These are phyloP conservation scores for Stevia rebaudiana DNA, from an alignment of 140 eudicot genomes.

Conservation along the genomic window DNA sequence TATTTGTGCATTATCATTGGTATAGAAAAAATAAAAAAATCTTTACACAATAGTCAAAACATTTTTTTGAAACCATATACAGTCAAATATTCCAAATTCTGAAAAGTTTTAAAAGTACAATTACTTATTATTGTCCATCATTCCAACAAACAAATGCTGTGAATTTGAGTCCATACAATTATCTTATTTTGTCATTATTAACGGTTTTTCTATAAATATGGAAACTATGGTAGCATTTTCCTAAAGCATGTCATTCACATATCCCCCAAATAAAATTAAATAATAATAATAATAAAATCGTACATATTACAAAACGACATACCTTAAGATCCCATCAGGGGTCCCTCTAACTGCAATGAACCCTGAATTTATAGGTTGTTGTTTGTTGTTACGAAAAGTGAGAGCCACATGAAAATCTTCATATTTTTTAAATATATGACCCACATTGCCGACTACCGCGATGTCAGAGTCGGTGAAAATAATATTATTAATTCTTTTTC, in stretches of 20 bases:
- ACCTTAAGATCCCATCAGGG: conserved; percentile 63
- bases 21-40: neutral
- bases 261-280: neutral
- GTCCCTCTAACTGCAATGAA: conserved; percentile 92
- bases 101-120: neutral
- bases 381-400: conserved; percentile 83
- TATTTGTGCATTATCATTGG: neutral
- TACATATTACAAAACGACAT: neutral
- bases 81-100: neutral
- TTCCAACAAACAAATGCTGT: neutral
- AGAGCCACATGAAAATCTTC: conserved; percentile 73
- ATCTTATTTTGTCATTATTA: neutral
- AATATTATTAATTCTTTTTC: conserved; percentile 39
- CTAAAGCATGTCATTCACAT: neutral
- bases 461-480: conserved; percentile 81
- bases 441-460: conserved; percentile 70
- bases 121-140: neutral
- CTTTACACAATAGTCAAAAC: neutral
- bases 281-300: too few relatives aligned
- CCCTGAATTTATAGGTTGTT: conserved; percentile 89
- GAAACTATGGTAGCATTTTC: neutral
- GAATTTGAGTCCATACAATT: neutral
- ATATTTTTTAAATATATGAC: conserved; percentile 42
- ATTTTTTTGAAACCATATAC: neutral
- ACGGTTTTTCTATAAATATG: neutral